A percentile compares a stretch with the other conserved stretches of the same genome.
Conservation (phyloP, 176 grass and related monocot genomes). For the Musa troglodytarum region DNA sequence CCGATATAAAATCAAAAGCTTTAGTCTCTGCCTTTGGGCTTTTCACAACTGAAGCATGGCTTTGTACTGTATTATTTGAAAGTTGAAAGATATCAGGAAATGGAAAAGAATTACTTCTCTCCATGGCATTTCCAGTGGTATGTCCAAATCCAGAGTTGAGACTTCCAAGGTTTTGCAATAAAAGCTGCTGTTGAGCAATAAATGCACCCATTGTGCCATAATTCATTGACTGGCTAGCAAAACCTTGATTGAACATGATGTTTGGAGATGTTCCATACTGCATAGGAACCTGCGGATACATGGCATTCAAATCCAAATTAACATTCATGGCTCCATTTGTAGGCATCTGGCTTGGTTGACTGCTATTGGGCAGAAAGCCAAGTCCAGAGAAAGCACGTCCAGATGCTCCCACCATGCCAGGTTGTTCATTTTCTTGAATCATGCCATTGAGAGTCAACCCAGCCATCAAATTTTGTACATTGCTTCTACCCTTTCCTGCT, state of each 20-base stretch:
- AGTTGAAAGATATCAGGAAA: constrained; percentile 86
- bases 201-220: constrained; percentile 66
- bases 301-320: constrained; percentile 44
- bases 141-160: constrained; percentile 57
- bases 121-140: constrained; percentile 33
- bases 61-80: constrained; percentile 60
- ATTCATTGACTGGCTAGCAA: constrained; percentile 66
- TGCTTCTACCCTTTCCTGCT: constrained; percentile 32
- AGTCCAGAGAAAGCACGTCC: constrained; percentile 25
- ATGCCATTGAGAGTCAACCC: constrained; percentile 50
- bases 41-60: constrained; percentile 46
- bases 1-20: constrained; percentile 99
- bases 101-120: constrained; percentile 20
- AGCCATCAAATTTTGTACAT: constrained; percentile 62
- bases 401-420: constrained; percentile 27
- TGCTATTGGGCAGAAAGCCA: constrained; percentile 34
- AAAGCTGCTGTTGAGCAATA: constrained; percentile 85
- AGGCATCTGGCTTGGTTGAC: constrained; percentile 29
- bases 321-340: constrained; percentile 34
- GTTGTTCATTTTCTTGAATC: constrained; percentile 31
- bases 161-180: constrained; percentile 76
- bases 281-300: constrained; percentile 49
- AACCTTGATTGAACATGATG: constrained; percentile 62
- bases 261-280: constrained; percentile 61
- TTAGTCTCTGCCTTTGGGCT: constrained; percentile 74